phyloP scores from a whole-genome alignment of 1,284 basidiomycete genomes.

The Ganoderma sinense region DNA sequence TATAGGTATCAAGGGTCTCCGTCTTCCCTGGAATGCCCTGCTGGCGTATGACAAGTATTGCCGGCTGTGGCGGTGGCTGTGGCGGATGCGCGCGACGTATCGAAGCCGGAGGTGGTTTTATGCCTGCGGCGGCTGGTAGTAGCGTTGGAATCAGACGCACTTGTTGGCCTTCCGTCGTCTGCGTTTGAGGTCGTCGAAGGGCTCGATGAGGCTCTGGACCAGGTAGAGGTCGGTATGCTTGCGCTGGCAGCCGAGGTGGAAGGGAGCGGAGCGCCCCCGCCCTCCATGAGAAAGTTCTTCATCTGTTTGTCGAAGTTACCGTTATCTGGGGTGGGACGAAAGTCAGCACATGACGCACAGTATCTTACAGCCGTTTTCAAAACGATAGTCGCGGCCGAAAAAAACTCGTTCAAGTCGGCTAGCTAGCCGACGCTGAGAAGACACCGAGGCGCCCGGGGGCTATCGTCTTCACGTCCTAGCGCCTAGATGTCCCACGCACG shows the following conservation, averaged over 20 bases:
- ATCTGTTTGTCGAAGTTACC: constrained; percentile 10
- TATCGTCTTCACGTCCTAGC: too few species aligned
- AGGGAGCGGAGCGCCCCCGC: neutral
- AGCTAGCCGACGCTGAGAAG: too few species aligned
- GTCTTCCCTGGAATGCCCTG: neutral
- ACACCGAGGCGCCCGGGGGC: too few species aligned
- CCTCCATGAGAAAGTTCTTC: constrained; percentile 2
- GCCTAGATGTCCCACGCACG: too few species aligned
- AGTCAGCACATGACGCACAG: neutral
- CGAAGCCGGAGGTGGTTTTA: neutral
- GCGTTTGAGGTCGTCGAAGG: neutral
- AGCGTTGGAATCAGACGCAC: neutral
- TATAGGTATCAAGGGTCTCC: neutral
- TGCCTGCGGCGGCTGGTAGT: neutral
- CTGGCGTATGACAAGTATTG: neutral
- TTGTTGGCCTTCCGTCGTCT: neutral
- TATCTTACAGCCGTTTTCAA: too few species aligned
- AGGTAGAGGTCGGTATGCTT: neutral
- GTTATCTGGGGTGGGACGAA: constrained; percentile 9
- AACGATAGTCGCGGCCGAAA: too few species aligned
- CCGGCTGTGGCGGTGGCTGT: neutral
- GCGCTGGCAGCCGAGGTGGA: neutral
- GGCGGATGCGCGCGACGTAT: neutral
- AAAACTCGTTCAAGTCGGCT: too few species aligned
- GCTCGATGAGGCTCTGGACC: neutral